Percentiles rank a stretch among this genome's conserved stretches.
These are phyloP conservation scores for Apiospora rasikravindrae DNA, from an alignment of 2,329 filamentous ascomycete genomes.

Conservation along the genomic window DNA sequence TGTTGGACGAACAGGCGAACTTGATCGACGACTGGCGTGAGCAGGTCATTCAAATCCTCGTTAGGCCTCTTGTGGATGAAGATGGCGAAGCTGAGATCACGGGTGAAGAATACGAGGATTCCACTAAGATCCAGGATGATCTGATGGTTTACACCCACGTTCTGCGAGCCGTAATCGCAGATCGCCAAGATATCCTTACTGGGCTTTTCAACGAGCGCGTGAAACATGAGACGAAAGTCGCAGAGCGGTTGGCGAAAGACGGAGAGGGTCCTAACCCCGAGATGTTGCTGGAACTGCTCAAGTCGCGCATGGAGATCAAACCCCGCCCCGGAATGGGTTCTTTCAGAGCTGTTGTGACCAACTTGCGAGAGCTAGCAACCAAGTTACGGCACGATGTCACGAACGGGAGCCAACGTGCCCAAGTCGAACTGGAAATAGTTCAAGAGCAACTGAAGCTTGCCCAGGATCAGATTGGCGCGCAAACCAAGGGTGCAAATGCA, in stretches of 20 bases:
- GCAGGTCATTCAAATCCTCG: constrained; percentile 72
- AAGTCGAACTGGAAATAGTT: constrained; percentile 69
- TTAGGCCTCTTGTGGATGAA: constrained; percentile 81
- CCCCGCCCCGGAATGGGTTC: constrained; percentile 62
- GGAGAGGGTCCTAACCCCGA: constrained; percentile 75
- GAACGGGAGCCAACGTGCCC: constrained; percentile 58
- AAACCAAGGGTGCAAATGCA: constrained; percentile 52
- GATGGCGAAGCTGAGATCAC: constrained; percentile 75
- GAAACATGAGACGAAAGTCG: constrained; percentile 71
- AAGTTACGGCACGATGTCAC: constrained; percentile 63
- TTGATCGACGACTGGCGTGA: constrained; percentile 78
- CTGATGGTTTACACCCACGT: constrained; percentile 86
- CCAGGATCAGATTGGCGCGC: constrained; percentile 57
- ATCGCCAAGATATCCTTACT: constrained; percentile 77
- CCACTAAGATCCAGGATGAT: constrained; percentile 86
- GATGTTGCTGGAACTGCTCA: constrained; percentile 58
- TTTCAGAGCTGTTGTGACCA: constrained; percentile 71
- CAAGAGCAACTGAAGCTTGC: constrained; percentile 66
- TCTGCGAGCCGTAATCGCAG: constrained; percentile 75
- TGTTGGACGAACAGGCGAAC: constrained; percentile 74
- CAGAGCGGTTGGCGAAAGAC: constrained; percentile 63
- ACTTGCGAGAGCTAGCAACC: constrained; percentile 68
- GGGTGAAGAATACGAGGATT: constrained; percentile 89
- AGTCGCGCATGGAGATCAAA: constrained; percentile 52
- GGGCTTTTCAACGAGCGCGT: constrained; percentile 79